Evolutionary conservation across 495 filamentous ascomycete genomes (phyloP), one percentile per base, ranked within the genome.

Genomic region (Penicillium subrubescens): DNA sequence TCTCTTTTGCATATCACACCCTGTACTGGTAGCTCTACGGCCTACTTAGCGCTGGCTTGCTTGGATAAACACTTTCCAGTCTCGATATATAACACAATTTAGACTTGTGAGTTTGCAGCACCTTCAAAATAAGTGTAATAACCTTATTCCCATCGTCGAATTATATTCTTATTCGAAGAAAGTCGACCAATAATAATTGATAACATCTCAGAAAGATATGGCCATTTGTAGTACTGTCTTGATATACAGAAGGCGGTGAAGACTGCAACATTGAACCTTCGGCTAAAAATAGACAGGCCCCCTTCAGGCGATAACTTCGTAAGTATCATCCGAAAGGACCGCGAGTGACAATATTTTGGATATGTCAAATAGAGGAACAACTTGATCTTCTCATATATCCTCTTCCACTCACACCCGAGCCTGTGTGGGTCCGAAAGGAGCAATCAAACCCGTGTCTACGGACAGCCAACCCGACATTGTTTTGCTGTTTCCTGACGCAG

Each of bases 401-500:
- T 21, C 7, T 43, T 23, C 29, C 27, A 50, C 4, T 50, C 27
- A 39, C n/a, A 29, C 34, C 34, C 25, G 39, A 39, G 31, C 33
- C 41, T 50, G 2, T 48, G 61, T 46, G 50, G 61, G 57, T 19
- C 58, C 54, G 35, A 35, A 35, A 31, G 29, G 19, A 14, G 25
- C 39, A 54, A 57, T 46, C 6, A 44, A 53, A 31, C 39, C 57
- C 31, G 51, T 54, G 60, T 37, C 33, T 48, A 39, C 50, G 54
- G 29, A 50, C 27, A 52, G 11, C 12, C 14, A 25, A 14, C 29
- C 54, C 31, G 37, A 53, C 57, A 41, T 6, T 64, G 43, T 66
- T 67, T 62, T 25, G 59, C 55, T 55, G 44, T 48, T 61, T 64
- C 51, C 43, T 27, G 33, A 57, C 53, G 19, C 41, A 61, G 41